A percentile compares a stretch with the other conserved stretches of the same genome.
Evolutionary conservation across 2,329 filamentous ascomycete species (phyloP).

Genomic region (Aspergillus pseudoviridinutans): DNA sequence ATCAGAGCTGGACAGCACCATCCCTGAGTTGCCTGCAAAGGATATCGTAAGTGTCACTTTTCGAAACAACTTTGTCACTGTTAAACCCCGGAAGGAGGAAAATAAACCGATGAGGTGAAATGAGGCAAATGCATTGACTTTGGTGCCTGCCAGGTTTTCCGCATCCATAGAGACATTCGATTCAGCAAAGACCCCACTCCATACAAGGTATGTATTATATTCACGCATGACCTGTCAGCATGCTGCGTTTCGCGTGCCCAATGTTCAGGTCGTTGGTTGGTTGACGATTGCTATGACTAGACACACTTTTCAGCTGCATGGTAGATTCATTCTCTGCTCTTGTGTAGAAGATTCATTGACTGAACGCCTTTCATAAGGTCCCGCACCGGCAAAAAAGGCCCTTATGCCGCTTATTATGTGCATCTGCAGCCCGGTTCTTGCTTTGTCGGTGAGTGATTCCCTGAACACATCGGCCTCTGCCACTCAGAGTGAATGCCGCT

Average conservation of each 20-base stretch:
- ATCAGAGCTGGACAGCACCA: conserved; percentile 68
- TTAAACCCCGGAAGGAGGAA: neutral
- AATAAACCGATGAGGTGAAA: neutral
- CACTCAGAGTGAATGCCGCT: neutral
- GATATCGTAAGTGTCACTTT: conserved; percentile 57
- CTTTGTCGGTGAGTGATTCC: conserved; percentile 61
- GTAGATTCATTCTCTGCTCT: conserved; percentile 37
- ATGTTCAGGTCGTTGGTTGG: neutral
- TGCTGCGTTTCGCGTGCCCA: conserved; percentile 1
- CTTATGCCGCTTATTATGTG: conserved; percentile 84
- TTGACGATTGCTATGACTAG: conserved; percentile 41
- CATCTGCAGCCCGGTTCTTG: conserved; percentile 70
- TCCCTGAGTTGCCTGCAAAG: conserved; percentile 81
- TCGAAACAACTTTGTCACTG: neutral
- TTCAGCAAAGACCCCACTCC: conserved; percentile 82
- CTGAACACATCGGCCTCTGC: neutral
- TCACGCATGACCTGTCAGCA: neutral
- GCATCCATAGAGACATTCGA: conserved; percentile 81
- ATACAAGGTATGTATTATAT: conserved; percentile 64
- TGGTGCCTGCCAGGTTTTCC: conserved; percentile 56
- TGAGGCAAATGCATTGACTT: conserved; percentile 10
- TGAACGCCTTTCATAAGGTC: conserved; percentile 50
- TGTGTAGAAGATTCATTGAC: conserved; percentile 3
- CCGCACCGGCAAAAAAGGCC: conserved; percentile 79
- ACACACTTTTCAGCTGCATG: conserved; percentile 81